Percentiles rank a stretch among this genome's conserved stretches.
phyloP scores from a whole-genome alignment of 495 filamentous ascomycete species.

The Tuber indicum region DNA sequence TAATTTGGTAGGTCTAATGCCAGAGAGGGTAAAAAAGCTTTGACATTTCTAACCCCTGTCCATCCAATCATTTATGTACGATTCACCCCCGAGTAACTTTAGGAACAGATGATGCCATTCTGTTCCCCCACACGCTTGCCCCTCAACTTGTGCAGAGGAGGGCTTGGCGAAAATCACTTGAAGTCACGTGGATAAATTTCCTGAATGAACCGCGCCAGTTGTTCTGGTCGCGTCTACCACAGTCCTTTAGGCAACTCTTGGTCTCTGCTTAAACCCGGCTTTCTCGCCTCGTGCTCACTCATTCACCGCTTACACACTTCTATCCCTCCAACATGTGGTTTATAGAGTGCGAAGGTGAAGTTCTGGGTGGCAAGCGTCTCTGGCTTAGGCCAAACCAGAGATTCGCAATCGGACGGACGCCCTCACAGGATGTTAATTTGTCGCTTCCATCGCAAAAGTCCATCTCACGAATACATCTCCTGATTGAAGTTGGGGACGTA shows the following conservation, averaged over 20 bases:
- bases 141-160: background rate
- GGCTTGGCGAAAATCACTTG: background rate
- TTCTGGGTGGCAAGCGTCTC: conserved; percentile 58
- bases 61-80: no score
- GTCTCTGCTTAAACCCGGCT: background rate
- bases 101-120: background rate
- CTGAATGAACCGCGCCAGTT: background rate
- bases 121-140: no score
- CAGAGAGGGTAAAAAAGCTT: no score
- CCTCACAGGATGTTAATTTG: conserved; percentile 46
- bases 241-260: background rate
- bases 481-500: conserved; percentile 63
- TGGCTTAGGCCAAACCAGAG: conserved; percentile 78
- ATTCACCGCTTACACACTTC: background rate
- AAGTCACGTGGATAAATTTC: background rate
- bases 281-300: background rate
- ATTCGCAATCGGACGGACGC: conserved; percentile 69
- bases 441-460: conserved; percentile 60
- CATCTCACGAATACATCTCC: conserved; percentile 85
- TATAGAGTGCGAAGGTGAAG: conserved; percentile 52
- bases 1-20: no score
- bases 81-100: no score
- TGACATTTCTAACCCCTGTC: no score
- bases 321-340: conserved; percentile 51
- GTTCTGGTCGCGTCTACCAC: background rate